phyloP scores from a whole-genome alignment of 2,329 filamentous ascomycete species.

The Aureobasidium sp. region DNA sequence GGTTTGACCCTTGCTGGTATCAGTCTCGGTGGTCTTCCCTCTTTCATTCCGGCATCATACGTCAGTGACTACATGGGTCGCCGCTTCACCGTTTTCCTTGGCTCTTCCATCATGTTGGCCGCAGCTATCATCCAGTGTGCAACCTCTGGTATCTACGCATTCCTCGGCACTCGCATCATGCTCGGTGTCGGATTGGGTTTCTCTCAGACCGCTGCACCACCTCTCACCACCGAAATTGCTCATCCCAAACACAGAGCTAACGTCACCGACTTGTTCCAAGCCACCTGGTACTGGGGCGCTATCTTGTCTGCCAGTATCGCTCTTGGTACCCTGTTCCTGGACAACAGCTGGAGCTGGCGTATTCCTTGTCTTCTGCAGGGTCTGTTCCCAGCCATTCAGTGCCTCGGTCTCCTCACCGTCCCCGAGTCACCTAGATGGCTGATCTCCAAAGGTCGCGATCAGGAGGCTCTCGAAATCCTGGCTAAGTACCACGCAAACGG shows the following conservation, averaged over 20 bases:
- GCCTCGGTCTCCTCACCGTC: constrained; percentile 47
- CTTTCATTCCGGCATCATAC: constrained; percentile 29
- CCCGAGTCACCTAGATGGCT: constrained; percentile 69
- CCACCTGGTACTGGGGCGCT: constrained; percentile 29
- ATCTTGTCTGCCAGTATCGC: constrained; percentile 30
- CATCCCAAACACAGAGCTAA: constrained; percentile 25
- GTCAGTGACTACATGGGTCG: constrained; percentile 30
- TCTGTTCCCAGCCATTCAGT: constrained; percentile 25
- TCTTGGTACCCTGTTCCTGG: constrained; percentile 28
- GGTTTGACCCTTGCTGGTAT: constrained; percentile 32
- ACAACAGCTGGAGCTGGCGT: constrained; percentile 32
- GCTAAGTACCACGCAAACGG: constrained; percentile 64
- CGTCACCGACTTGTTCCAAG: constrained; percentile 36
- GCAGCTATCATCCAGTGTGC: constrained; percentile 25
- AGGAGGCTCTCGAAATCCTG: constrained; percentile 63
- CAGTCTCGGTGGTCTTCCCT: constrained; percentile 29
- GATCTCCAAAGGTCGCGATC: constrained; percentile 59
- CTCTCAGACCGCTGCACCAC: constrained; percentile 15
- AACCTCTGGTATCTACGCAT: constrained; percentile 33
- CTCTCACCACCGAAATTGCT: constrained; percentile 8
- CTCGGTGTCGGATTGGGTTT: constrained; percentile 39
- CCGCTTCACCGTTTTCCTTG: constrained; percentile 30
- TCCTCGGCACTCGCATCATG: constrained; percentile 25
- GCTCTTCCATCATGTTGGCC: constrained; percentile 26
- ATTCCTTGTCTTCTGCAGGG: constrained; percentile 46